Conservation (phyloP, 1,139 yeast species). For the Cylindricascospora bacillispora region DNA sequence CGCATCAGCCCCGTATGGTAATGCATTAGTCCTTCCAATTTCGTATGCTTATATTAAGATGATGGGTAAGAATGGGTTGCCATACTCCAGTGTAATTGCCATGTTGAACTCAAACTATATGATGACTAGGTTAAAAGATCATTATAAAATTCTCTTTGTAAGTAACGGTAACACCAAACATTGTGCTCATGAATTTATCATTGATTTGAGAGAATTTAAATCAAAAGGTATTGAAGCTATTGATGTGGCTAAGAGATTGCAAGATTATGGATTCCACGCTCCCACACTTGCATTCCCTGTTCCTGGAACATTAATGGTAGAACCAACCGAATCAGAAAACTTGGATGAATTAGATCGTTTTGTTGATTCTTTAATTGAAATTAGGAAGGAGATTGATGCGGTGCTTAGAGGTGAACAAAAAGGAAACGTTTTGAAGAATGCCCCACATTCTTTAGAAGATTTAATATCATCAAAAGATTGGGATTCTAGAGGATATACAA, state of each 20-base stretch:
- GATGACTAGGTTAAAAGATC: slow-evolving; percentile 61
- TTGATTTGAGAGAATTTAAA: slow-evolving; percentile 82
- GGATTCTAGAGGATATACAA: slow-evolving; percentile 80
- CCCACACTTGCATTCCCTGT: slow-evolving; percentile 99
- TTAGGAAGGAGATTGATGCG: slow-evolving; percentile 72
- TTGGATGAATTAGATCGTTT: slow-evolving; percentile 81
- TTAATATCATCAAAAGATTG: slow-evolving; percentile 49
- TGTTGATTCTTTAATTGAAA: slow-evolving; percentile 73
- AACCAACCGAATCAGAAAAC: slow-evolving; percentile 94
- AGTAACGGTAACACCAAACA: slow-evolving; percentile 49
- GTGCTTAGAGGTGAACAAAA: slow-evolving; percentile 52
- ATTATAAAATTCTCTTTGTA: slow-evolving; percentile 67
- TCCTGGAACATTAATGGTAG: slow-evolving; percentile 93
- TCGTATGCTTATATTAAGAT: slow-evolving; percentile 90
- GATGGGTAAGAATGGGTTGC: slow-evolving; percentile 78
- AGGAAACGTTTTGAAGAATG: slow-evolving; percentile 69
- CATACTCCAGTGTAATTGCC: slow-evolving; percentile 77
- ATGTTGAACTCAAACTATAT: slow-evolving; percentile 92
- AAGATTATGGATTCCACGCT: slow-evolving; percentile 97
- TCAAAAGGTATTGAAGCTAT: slow-evolving; percentile 79
- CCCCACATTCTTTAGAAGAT: slow-evolving; percentile 86
- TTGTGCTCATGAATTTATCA: slow-evolving; percentile 94
- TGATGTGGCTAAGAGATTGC: slow-evolving; percentile 91
- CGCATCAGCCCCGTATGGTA: slow-evolving; percentile 90
- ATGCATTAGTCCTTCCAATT: slow-evolving; percentile 86